These are phyloP conservation scores for Rhodosporidiobolus sp. DNA, from an alignment of 768 basidiomycete genomes.

Conservation along the genomic window DNA sequence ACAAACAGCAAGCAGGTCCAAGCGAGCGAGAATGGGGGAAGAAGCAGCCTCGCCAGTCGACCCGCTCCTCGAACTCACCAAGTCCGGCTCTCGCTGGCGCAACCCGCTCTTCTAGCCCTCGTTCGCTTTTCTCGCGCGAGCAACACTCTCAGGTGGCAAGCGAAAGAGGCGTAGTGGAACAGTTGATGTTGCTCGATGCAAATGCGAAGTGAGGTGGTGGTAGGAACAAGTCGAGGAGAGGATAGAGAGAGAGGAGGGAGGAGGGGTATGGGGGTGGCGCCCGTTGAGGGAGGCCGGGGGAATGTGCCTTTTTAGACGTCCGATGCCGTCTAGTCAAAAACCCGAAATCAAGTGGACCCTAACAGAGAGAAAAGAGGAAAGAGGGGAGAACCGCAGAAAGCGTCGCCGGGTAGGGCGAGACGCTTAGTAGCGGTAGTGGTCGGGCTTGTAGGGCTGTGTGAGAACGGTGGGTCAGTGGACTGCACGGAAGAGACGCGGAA, in stretches of 20 bases:
- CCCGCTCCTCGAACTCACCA: no score
- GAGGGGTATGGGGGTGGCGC: background rate
- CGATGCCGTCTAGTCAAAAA: background rate
- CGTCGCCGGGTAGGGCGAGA: background rate
- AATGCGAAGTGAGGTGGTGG: background rate
- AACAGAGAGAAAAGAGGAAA: background rate
- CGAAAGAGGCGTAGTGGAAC: constrained; percentile 50
- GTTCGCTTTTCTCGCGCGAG: constrained; percentile 53
- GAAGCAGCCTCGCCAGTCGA: no score
- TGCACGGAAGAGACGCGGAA: constrained; percentile 50
- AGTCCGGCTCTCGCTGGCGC: no score
- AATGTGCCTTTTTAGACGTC: background rate
- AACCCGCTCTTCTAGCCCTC: no score
- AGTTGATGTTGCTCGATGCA: constrained; percentile 11
- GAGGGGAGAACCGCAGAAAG: background rate
- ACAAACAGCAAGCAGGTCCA: no score
- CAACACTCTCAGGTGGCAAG: no score
- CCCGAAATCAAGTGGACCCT: background rate
- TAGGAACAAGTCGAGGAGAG: background rate
- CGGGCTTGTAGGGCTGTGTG: constrained; percentile 69
- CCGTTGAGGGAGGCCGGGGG: background rate
- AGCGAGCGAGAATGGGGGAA: no score
- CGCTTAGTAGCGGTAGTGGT: constrained; percentile 64
- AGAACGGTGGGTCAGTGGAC: constrained; percentile 51
- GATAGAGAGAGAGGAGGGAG: background rate